phyloP scores from a whole-genome alignment of 2,329 filamentous ascomycete species.

The Penicillium sp. region DNA sequence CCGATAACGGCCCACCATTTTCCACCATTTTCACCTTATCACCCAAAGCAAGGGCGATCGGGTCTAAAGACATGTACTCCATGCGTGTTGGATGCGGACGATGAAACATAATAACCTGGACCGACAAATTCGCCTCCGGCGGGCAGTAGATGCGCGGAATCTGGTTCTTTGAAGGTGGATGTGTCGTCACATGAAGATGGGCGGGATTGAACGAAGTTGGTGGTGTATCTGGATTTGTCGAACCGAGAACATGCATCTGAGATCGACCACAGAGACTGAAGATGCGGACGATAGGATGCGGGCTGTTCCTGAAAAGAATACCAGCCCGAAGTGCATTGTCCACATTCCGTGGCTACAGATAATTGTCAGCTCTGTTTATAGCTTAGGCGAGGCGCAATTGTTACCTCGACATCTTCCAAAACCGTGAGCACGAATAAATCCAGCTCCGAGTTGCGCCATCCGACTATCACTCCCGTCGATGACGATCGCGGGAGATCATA shows the following conservation, averaged over 20 bases:
- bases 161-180: constrained; percentile 42
- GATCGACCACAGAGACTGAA: constrained; percentile 81
- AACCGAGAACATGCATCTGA: constrained; percentile 81
- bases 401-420: constrained; percentile 84
- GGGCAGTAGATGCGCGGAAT: constrained; percentile 74
- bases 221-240: constrained; percentile 65
- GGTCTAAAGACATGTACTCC: constrained; percentile 92
- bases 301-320: constrained; percentile 78
- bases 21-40: constrained; percentile 59
- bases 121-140: constrained; percentile 63
- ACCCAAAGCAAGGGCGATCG: constrained; percentile 82
- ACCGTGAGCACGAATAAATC: constrained; percentile 90
- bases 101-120: constrained; percentile 88
- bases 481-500: constrained; percentile 74
- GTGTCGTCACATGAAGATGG: constrained; percentile 64
- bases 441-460: constrained; percentile 89
- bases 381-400: neutral
- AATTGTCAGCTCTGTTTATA: constrained; percentile 1
- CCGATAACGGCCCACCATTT: constrained; percentile 38
- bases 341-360: constrained; percentile 67
- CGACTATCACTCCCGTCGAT: constrained; percentile 81
- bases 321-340: constrained; percentile 84
- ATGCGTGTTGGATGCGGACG: constrained; percentile 81
- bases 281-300: constrained; percentile 76
- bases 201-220: constrained; percentile 61